Percentiles rank a stretch among this genome's conserved stretches.
Conservation (phyloP, 768 basidiomycete genomes). For the Macrolepiota dolichaula region DNA sequence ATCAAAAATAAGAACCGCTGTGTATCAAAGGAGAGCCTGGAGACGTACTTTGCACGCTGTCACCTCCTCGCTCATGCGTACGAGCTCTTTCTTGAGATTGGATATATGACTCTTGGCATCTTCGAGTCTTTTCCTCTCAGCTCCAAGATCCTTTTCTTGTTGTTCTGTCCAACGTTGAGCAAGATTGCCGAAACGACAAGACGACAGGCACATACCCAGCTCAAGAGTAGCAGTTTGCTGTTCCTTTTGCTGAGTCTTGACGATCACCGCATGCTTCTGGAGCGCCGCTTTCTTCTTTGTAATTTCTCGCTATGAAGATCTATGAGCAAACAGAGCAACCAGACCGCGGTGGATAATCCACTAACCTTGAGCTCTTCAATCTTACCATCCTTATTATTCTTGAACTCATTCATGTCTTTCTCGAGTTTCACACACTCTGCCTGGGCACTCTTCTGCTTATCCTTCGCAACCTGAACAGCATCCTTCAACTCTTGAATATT, state of each 20-base stretch:
- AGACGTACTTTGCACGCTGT: constrained; percentile 39
- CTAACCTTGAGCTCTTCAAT: constrained; percentile 87
- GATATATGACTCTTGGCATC: constrained; percentile 44
- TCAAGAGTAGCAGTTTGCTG: constrained; percentile 85
- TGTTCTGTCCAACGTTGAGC: constrained; percentile 52
- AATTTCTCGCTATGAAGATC: background rate
- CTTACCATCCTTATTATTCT: constrained; percentile 98
- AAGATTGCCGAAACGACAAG: background rate
- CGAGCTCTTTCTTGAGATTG: constrained; percentile 60
- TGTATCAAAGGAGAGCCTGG: background rate
- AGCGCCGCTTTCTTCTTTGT: constrained; percentile 74
- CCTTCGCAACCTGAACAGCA: constrained; percentile 61
- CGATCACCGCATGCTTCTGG: constrained; percentile 73
- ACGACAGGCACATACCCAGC: constrained; percentile 54
- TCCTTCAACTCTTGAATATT: constrained; percentile 55
- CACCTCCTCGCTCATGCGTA: constrained; percentile 51
- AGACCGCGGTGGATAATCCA: background rate
- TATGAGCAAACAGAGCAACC: background rate
- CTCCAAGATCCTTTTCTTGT: constrained; percentile 69
- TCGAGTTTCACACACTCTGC: constrained; percentile 85
- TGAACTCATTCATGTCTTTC: constrained; percentile 97
- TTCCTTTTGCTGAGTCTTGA: constrained; percentile 89
- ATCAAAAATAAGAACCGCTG: background rate
- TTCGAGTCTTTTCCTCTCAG: constrained; percentile 39
- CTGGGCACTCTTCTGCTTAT: constrained; percentile 73